Percentiles rank a stretch among this genome's conserved stretches.
Evolutionary conservation across 208 protist species (phyloP).

Genomic region (Endotrypanum monterogeii): DNA sequence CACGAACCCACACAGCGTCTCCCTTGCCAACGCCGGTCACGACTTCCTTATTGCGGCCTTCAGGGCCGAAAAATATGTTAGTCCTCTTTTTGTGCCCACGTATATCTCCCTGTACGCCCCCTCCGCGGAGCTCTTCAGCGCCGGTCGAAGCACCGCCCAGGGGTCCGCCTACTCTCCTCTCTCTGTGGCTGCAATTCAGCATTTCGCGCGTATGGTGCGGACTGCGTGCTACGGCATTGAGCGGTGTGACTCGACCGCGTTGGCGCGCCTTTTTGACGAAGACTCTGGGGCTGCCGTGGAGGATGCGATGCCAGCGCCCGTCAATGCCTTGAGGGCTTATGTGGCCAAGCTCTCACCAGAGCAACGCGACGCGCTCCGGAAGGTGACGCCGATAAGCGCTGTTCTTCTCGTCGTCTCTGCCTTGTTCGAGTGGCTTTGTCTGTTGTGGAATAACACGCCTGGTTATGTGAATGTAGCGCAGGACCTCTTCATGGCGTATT

Average conservation of each 20-base stretch:
- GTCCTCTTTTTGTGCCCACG: slow-evolving; percentile 74
- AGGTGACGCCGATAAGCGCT: slow-evolving; percentile 56
- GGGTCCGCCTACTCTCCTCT: slow-evolving; percentile 47
- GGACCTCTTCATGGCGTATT: slow-evolving; percentile 73
- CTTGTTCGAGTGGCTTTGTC: slow-evolving; percentile 78
- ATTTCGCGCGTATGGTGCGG: slow-evolving; percentile 65
- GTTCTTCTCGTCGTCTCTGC: slow-evolving; percentile 77
- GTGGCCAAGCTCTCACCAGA: slow-evolving; percentile 22
- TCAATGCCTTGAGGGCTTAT: slow-evolving; percentile 9
- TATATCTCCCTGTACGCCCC: slow-evolving; percentile 71
- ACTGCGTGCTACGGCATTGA: slow-evolving; percentile 59
- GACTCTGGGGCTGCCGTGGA: slow-evolving; percentile 22
- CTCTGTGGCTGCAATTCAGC: slow-evolving; percentile 50
- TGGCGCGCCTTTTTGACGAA: slow-evolving; percentile 42
- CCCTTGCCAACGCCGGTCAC: slow-evolving; percentile 55
- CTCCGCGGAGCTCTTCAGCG: slow-evolving; percentile 11
- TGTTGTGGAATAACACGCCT: slow-evolving; percentile 52
- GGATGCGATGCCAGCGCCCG: slow-evolving; percentile 13
- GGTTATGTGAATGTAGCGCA: slow-evolving; percentile 33
- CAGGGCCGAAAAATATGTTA: slow-evolving; percentile 56
- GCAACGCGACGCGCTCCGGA: slow-evolving; percentile 34
- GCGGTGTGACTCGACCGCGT: slow-evolving; percentile 50
- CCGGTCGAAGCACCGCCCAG: not conserved
- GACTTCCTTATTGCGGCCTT: slow-evolving; percentile 73
- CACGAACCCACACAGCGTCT: slow-evolving; percentile 43